Percentiles rank a stretch among this genome's conserved stretches.
These are phyloP conservation scores for Suhomyces bolitotheri DNA, from an alignment of 1,139 yeast species.

Conservation along the genomic window DNA sequence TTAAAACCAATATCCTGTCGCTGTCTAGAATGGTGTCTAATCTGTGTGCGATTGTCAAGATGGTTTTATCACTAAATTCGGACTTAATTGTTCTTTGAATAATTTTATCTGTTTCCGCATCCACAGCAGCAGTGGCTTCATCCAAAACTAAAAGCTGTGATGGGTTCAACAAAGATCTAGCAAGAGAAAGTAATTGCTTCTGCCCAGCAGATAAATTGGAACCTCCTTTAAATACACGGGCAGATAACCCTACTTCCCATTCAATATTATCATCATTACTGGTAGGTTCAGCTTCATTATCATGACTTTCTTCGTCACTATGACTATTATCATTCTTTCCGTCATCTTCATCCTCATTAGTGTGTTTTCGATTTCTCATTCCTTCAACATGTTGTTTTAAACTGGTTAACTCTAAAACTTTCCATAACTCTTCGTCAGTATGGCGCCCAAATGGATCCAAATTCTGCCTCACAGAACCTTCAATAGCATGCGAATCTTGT, in stretches of 20 bases:
- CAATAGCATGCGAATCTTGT: slow-evolving; percentile 33
- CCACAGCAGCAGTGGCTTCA: slow-evolving; percentile 43
- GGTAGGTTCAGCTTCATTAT: slow-evolving; percentile 15
- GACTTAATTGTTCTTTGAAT: slow-evolving; percentile 36
- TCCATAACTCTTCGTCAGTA: slow-evolving; percentile 29
- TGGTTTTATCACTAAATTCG: slow-evolving; percentile 35
- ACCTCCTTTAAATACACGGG: slow-evolving; percentile 34
- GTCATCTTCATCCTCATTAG: slow-evolving; percentile 17
- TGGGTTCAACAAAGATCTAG: slow-evolving; percentile 36
- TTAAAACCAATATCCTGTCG: slow-evolving; percentile 35
- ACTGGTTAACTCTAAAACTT: slow-evolving; percentile 30
- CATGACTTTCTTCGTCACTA: slow-evolving; percentile 11
- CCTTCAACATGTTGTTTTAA: slow-evolving; percentile 28
- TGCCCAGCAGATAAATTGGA: slow-evolving; percentile 41
- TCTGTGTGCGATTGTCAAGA: slow-evolving; percentile 40
- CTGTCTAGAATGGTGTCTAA: slow-evolving; percentile 39
- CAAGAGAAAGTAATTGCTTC: slow-evolving; percentile 38
- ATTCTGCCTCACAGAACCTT: slow-evolving; percentile 31
- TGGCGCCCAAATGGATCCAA: slow-evolving; percentile 30
- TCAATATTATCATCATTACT: slow-evolving; percentile 1
- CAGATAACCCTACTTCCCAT: slow-evolving; percentile 20
- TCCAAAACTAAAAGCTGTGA: slow-evolving; percentile 36
- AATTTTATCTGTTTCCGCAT: slow-evolving; percentile 38
- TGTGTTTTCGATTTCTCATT: slow-evolving; percentile 24
- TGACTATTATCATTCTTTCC: slow-evolving; percentile 18